Base-by-base conservation (phyloP, 768 basidiomycete genomes). In the Dioszegia hungarica region DNA sequence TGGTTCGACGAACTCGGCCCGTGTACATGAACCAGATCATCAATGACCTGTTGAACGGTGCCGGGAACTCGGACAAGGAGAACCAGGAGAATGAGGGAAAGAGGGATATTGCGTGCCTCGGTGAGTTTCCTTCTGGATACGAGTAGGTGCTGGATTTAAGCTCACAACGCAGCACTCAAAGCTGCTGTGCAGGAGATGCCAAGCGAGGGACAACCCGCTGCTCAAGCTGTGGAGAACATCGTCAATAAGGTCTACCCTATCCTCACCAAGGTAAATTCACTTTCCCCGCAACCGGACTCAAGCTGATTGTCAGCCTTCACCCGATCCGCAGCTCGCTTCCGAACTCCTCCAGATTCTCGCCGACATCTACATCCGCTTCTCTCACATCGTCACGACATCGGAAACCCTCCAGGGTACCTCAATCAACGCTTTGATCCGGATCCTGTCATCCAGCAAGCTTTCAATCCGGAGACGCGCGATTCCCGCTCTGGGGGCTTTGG, bases 151-250 rank as follows among this genome's bases (percentile, higher is more conserved):
- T 19, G 24, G 36, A 15, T 5, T 4, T 11, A 4, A 31, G 52
- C 39, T 54, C 11, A 43, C 19, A 11, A 10, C 6, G 15, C 65
- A 93, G 94, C 91, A 4, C 80, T 99, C 56, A 98, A 97, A 79
- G 94, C 91, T 2, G 92, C 98, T 64, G 91, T 92, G 3, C 82
- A 86, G 17, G 92, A 97, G 76, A 80, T 98, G 47, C 88, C 89
- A 9, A 82, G 84, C 5, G 88, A 88, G 62, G 88, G 50, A 68
- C 85, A 93, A 55, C 87, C 87, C 0, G 80, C 80, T 1, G 85
- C 85, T 24, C 25, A 29, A 22, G 37, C 25, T 5, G 38, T 60
- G 10, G 58, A 60, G n/a, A 48, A 34, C 25, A 60, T 60, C 34
- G 40, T 53, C 25, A 37, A 25, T 5, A 55, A 60, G 37, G 58